phyloP scores from a whole-genome alignment of 2,329 filamentous ascomycete genomes.

The Diplodia mutila region DNA sequence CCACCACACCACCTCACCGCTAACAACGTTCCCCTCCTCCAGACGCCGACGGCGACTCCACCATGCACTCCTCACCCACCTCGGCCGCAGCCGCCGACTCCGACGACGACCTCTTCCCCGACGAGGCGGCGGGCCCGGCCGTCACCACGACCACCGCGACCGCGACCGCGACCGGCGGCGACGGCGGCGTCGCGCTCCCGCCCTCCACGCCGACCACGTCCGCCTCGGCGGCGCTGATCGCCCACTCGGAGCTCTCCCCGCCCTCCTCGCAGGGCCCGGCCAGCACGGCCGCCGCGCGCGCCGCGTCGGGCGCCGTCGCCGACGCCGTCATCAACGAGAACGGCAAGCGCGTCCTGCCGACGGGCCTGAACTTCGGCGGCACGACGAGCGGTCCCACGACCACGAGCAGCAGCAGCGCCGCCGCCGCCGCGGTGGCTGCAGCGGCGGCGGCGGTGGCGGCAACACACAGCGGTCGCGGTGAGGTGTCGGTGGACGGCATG shows the following conservation, averaged over 20 bases:
- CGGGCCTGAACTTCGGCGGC: constrained; percentile 14
- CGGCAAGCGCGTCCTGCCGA: constrained; percentile 40
- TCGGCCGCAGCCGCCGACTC: constrained; percentile 37
- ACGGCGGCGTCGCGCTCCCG: constrained; percentile 43
- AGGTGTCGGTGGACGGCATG: neutral
- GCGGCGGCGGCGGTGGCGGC: neutral
- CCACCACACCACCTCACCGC: neutral
- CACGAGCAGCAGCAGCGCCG: neutral
- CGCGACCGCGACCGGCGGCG: constrained; percentile 25
- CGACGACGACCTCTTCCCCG: constrained; percentile 48
- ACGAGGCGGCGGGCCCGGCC: constrained; percentile 12
- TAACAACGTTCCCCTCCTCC: neutral
- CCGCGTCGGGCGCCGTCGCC: neutral
- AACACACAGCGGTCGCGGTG: neutral
- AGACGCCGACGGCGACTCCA: constrained; percentile 60
- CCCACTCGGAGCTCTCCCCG: constrained; percentile 56
- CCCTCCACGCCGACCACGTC: constrained; percentile 28
- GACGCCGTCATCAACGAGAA: constrained; percentile 40
- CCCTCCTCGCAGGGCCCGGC: constrained; percentile 54
- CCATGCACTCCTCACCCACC: constrained; percentile 56
- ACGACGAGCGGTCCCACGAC: no score
- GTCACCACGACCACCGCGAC: neutral
- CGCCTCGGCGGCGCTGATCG: constrained; percentile 29
- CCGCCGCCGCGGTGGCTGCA: neutral
- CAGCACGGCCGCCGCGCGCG: neutral